Base-by-base conservation (phyloP, 2,329 filamentous ascomycete species). In the Calonectria leucothoes region DNA sequence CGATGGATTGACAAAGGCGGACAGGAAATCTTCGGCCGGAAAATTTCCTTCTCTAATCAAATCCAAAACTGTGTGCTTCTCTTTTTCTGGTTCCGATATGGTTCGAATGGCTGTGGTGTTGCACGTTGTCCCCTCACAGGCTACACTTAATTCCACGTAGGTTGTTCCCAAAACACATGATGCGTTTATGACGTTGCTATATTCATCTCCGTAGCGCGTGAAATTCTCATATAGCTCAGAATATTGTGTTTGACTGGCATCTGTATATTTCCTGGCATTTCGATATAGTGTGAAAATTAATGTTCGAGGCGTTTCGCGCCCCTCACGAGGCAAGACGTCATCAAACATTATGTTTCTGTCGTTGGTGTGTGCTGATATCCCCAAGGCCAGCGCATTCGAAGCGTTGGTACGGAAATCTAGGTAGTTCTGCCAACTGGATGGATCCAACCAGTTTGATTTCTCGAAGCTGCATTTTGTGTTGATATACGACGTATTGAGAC, bases 111-210 rank as follows among this genome's bases (percentile, higher is more conserved):
- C 51, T 29, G 39, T 52, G 8, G 66, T 23, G 17, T 23, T 35
- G 4, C 52, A 57, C 0, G 35, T 20, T 2, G 52, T 4, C 6
- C 29, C 7, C 1, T 57, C 29, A 33, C 70, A 69, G n/a, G 59
- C 66, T 29, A 72, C 42, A 17, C 49, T 57, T 2, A 72, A 49
- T 48, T 72, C 45, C 48, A 72, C 55, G 29, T 63, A 49, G 10
- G 55, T 57, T 29, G 70, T 69, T 10, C 20, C 37, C 17, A 69
- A 15, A 25, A 39, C 29, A 17, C 66, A 72, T 11, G 68, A 48
- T 2, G 63, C 66, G 20, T 69, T 72, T 31, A 66, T 48, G 11
- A 70, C 31, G 25, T 29, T 33, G 0, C 20, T 25, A 23, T 57
- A 57, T 1, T n/a, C n/a, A n/a, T n/a, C n/a, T n/a, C n/a, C n/a